Conservation (phyloP, 768 basidiomycete species). For the Suillus tomentosus region DNA sequence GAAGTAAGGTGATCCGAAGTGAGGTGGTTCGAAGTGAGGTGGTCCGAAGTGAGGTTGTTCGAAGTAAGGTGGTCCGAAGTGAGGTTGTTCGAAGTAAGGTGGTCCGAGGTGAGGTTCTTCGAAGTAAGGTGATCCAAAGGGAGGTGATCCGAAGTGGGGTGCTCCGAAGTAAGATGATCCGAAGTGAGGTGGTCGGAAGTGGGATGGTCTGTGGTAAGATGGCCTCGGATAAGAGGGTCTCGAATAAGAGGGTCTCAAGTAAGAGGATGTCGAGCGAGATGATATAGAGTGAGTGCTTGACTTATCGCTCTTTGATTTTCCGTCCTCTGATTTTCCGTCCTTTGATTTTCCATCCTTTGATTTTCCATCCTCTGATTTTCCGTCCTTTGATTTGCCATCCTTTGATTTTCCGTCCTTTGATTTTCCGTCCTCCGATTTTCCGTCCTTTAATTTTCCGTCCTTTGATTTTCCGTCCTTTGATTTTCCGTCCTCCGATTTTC, state of each 20-base stretch:
- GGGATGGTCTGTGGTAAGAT: not conserved
- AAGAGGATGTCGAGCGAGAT: not conserved
- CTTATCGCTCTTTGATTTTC: not conserved
- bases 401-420: too few species aligned
- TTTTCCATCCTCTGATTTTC: too few species aligned
- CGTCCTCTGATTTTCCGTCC: too few species aligned
- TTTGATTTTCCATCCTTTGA: too few species aligned
- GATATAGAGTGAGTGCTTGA: not conserved
- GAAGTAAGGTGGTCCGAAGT: not conserved
- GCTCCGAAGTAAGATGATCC: not conserved
- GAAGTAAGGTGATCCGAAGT: not conserved
- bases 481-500: not conserved
- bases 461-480: not conserved
- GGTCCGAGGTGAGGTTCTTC: not conserved
- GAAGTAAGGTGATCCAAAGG: not conserved
- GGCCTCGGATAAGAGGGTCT: not conserved
- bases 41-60: too few species aligned
- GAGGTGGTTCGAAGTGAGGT: not conserved
- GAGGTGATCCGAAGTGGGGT: not conserved
- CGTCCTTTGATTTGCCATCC: too few species aligned
- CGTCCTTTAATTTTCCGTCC: not conserved
- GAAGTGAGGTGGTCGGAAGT: not conserved
- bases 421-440: not conserved
- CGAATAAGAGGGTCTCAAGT: not conserved
- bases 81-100: not conserved